Percentiles rank a stretch among this genome's conserved stretches.
Evolutionary conservation across 495 filamentous ascomycete species (phyloP).

Genomic region (Penicillium alfredii): DNA sequence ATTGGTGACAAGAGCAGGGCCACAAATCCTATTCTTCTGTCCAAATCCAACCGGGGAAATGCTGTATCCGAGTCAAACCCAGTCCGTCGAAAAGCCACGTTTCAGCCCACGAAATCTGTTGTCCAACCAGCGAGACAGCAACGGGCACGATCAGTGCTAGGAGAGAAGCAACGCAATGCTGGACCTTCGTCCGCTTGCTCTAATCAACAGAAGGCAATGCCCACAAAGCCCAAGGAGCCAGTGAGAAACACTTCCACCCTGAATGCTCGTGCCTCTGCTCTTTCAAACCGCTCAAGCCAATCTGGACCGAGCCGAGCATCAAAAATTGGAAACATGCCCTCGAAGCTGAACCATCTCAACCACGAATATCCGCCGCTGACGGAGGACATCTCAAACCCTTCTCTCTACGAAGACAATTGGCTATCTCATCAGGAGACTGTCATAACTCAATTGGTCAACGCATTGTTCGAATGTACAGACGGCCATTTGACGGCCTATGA

Average conservation of each 20-base stretch:
- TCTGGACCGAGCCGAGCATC: conserved; percentile 22
- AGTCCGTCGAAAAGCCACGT: not conserved
- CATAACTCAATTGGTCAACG: conserved; percentile 56
- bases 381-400: conserved; percentile 49
- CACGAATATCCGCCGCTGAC: conserved; percentile 47
- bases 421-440: conserved; percentile 57
- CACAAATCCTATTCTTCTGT: not conserved
- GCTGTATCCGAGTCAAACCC: conserved; percentile 1
- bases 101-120: conserved; percentile 6
- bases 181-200: conserved; percentile 1
- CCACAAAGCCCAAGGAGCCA: not conserved
- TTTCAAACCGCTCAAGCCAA: conserved; percentile 8
- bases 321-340: conserved; percentile 4
- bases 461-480: conserved; percentile 39
- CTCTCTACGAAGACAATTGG: conserved; percentile 63
- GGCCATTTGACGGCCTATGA: conserved; percentile 12
- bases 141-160: conserved; percentile 6
- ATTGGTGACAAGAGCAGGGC: conserved; percentile 15
- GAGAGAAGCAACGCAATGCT: conserved; percentile 9
- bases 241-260: conserved; percentile 5
- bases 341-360: conserved; percentile 16
- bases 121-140: not conserved
- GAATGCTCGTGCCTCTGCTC: conserved; percentile 6
- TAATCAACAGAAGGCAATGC: not conserved
- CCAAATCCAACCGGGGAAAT: conserved; percentile 6